These are phyloP conservation scores for Aspergillus spinulosporus DNA, from an alignment of 2,329 filamentous ascomycete species.

Conservation along the genomic window DNA sequence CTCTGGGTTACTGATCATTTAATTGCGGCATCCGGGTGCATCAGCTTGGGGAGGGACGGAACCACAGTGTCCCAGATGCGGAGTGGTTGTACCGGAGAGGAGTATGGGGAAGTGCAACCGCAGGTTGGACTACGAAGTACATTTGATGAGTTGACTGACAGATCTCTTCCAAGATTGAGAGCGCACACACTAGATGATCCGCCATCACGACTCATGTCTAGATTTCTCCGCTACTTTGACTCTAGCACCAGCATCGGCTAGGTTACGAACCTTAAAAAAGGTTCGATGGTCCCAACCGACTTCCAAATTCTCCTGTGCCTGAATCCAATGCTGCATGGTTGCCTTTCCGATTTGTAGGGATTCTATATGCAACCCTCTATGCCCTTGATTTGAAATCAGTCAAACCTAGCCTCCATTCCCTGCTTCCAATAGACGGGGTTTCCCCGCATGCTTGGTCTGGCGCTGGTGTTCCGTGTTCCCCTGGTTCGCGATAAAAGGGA, in stretches of 20 bases:
- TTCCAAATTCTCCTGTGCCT: slow-evolving; percentile 1
- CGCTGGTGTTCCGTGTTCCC: not conserved
- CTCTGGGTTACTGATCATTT: not conserved
- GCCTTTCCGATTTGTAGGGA: not conserved
- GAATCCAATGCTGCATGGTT: not conserved
- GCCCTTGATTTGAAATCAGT: not conserved
- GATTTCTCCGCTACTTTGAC: not conserved
- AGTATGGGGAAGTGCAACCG: not conserved
- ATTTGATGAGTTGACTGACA: not conserved
- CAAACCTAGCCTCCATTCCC: not conserved
- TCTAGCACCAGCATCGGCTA: not conserved
- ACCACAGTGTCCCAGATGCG: no score
- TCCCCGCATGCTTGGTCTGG: slow-evolving; percentile 4
- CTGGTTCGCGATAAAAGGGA: not conserved
- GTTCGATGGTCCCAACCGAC: not conserved
- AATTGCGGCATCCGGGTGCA: not conserved
- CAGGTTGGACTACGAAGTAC: no score
- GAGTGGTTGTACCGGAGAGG: no score
- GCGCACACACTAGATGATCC: not conserved
- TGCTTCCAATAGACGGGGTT: not conserved
- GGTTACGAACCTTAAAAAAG: not conserved
- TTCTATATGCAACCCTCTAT: not conserved
- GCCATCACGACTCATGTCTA: not conserved
- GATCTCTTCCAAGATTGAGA: not conserved
- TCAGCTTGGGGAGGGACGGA: no score